phyloP scores from a whole-genome alignment of 768 basidiomycete genomes.

The Lactarius psammicola region DNA sequence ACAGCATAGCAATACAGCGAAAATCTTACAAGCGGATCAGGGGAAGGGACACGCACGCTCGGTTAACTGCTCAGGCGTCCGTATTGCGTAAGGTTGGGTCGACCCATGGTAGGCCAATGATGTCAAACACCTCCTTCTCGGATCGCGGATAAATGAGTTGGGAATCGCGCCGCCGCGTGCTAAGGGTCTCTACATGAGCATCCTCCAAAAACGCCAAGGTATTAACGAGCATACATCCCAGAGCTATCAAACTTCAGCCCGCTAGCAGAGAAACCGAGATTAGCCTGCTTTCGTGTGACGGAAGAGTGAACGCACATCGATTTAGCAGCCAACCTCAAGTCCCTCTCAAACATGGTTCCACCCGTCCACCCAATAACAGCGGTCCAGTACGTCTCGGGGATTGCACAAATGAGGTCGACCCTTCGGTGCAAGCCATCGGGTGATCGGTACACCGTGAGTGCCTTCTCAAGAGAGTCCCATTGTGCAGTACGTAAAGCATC shows the following conservation, averaged over 20 bases:
- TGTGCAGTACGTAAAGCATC: slow-evolving; percentile 55
- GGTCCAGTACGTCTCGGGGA: slow-evolving; percentile 78
- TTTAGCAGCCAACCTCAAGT: slow-evolving; percentile 75
- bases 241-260: slow-evolving; percentile 85
- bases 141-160: slow-evolving; percentile 56
- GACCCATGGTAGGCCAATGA: slow-evolving; percentile 67
- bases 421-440: slow-evolving; percentile 53
- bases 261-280: slow-evolving; percentile 37
- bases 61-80: slow-evolving; percentile 43
- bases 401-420: slow-evolving; percentile 81
- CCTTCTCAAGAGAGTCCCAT: slow-evolving; percentile 83
- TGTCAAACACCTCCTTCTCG: slow-evolving; percentile 70
- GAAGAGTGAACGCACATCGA: slow-evolving; percentile 41
- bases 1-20: slow-evolving; percentile 3
- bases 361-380: slow-evolving; percentile 93
- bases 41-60: not conserved
- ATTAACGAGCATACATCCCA: slow-evolving; percentile 56
- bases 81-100: slow-evolving; percentile 73
- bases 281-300: not conserved
- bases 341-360: slow-evolving; percentile 86
- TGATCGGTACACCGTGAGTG: slow-evolving; percentile 73
- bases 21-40: not conserved
- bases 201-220: slow-evolving; percentile 4
- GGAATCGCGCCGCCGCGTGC: slow-evolving; percentile 64
- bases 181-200: slow-evolving; percentile 32